phyloP scores from a whole-genome alignment of 345 rosid genomes.

The Crucihimalaya himalaica region DNA sequence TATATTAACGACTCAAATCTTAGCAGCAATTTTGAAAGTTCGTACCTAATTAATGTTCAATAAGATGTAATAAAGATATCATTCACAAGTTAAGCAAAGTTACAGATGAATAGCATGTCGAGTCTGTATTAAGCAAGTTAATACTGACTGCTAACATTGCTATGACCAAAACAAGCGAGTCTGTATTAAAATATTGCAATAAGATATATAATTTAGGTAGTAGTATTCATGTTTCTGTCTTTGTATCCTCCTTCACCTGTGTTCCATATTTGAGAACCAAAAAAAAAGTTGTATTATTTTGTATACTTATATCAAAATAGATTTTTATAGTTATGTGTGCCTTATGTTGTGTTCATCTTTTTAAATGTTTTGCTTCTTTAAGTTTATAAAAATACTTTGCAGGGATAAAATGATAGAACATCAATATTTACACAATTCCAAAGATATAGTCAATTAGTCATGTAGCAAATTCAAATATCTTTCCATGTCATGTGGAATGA shows the following conservation, averaged over 20 bases:
- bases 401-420: too few species aligned
- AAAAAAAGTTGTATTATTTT: not conserved
- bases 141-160: too few species aligned
- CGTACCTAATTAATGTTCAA: not conserved
- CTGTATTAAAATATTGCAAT: too few species aligned
- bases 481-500: too few species aligned
- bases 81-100: constrained; percentile 2
- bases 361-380: too few species aligned
- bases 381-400: too few species aligned
- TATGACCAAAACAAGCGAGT: constrained; percentile 26
- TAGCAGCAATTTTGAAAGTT: not conserved
- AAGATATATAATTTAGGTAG: constrained; percentile 2
- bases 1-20: not conserved
- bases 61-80: not conserved
- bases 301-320: not conserved
- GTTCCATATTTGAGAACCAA: not conserved
- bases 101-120: constrained; percentile 7
- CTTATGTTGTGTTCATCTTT: too few species aligned
- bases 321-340: too few species aligned
- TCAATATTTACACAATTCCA: too few species aligned
- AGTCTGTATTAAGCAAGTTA: too few species aligned
- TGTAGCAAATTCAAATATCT: too few species aligned
- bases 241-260: constrained; percentile 9
- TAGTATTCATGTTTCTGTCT: not conserved
- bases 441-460: too few species aligned